Evolutionary conservation across 192 early-diverging fungal species (phyloP).

Genomic region (Funneliformis geosporum): DNA sequence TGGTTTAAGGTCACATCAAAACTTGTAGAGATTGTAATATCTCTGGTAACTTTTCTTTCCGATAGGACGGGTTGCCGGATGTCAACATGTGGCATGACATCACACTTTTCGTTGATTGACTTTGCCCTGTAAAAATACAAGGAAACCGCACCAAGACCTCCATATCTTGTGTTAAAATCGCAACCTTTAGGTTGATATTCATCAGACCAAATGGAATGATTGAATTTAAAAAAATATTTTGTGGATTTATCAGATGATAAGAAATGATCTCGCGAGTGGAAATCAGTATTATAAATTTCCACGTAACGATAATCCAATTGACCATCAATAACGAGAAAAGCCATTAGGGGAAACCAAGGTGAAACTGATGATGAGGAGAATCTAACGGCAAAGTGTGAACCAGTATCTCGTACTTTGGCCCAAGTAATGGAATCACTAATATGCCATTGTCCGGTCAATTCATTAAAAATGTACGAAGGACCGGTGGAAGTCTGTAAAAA

Average conservation of each 20-base stretch:
- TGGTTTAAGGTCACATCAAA: not conserved
- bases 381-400: not conserved
- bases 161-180: not conserved
- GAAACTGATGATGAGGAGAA: not conserved
- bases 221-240: not conserved
- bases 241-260: not conserved
- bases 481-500: not conserved
- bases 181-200: not conserved
- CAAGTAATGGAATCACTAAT: not conserved
- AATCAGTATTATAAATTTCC: not conserved
- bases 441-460: not conserved
- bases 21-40: not conserved
- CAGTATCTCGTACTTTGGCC: not conserved
- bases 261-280: not conserved
- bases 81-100: not conserved
- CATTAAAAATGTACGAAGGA: not conserved
- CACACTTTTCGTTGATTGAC: not conserved
- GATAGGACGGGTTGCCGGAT: not conserved
- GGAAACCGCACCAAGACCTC: not conserved
- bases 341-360: not conserved
- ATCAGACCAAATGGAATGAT: not conserved
- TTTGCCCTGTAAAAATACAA: not conserved
- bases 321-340: constrained; percentile 1
- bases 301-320: constrained; percentile 13
- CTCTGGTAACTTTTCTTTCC: no score